Conservation (phyloP, 352 stramenopile species). For the Globisporangium radiosum region DNA sequence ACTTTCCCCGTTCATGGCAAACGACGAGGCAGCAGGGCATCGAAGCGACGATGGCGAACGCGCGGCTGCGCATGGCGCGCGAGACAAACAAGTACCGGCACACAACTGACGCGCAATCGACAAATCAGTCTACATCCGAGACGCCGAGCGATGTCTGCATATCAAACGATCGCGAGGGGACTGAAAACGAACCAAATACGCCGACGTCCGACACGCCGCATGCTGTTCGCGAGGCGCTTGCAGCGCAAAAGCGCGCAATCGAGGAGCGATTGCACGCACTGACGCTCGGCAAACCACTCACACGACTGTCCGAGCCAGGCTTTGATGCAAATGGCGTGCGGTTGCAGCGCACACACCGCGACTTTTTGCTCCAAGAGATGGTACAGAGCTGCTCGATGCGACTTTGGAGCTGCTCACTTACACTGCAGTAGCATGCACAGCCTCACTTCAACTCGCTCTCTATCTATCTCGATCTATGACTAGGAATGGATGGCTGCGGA, state of each 20-base stretch:
- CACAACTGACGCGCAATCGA: conserved; percentile 16
- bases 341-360: conserved; percentile 40
- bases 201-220: conserved; percentile 16
- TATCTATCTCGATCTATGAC: neutral
- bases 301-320: conserved; percentile 22
- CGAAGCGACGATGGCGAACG: conserved; percentile 48
- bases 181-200: conserved; percentile 10
- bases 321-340: conserved; percentile 34
- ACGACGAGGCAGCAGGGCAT: no score
- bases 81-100: conserved; percentile 23
- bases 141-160: conserved; percentile 15
- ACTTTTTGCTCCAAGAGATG: conserved; percentile 84
- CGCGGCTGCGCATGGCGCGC: conserved; percentile 58
- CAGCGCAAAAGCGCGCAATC: conserved; percentile 30
- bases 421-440: neutral
- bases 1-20: no score
- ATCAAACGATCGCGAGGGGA: neutral
- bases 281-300: conserved; percentile 41
- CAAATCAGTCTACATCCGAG: conserved; percentile 12
- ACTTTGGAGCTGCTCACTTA: neutral
- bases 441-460: neutral
- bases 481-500: conserved; percentile 91
- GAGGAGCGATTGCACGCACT: conserved; percentile 33
- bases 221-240: conserved; percentile 25
- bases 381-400: conserved; percentile 11